phyloP scores from a whole-genome alignment of 805 yeast genomes.

The Hanseniaspora opuntiae region DNA sequence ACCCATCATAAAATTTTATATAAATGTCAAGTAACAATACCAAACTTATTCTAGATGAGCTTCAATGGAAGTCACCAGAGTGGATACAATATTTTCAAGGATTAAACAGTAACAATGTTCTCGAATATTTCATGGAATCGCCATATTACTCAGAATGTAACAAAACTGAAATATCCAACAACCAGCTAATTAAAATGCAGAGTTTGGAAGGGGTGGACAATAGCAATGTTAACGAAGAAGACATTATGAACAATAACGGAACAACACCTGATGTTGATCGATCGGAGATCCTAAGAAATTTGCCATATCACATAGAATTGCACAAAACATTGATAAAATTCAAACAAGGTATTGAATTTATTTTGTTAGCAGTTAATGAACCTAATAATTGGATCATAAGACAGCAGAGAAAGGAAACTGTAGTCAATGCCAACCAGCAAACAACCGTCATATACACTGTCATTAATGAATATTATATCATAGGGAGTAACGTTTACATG shows the following conservation, averaged over 20 bases:
- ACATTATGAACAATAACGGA: conserved; percentile 6
- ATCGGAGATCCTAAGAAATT: conserved; percentile 16
- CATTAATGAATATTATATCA: conserved; percentile 68
- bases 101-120: conserved; percentile 72
- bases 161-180: conserved; percentile 59
- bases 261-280: conserved; percentile 11
- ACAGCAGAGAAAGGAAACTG: conserved; percentile 53
- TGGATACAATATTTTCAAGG: conserved; percentile 84
- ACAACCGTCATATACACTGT: conserved; percentile 25
- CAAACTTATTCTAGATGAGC: conserved; percentile 83
- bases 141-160: conserved; percentile 66
- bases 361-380: conserved; percentile 59
- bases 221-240: conserved; percentile 7
- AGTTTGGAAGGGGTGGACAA: conserved; percentile 31
- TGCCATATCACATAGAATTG: conserved; percentile 27
- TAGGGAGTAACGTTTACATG: conserved; percentile 86
- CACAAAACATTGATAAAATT: conserved; percentile 55
- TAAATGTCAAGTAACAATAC: conserved; percentile 85
- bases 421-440: conserved; percentile 29
- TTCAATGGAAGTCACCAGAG: conserved; percentile 96
- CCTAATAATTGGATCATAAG: conserved; percentile 89
- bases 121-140: conserved; percentile 84
- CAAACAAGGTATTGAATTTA: conserved; percentile 69
- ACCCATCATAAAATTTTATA: conserved; percentile 13
- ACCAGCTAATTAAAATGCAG: conserved; percentile 92